Percentiles rank a stretch among this genome's conserved stretches.
Evolutionary conservation across 2,329 filamentous ascomycete species (phyloP).

Genomic region (Ambrosiella xylebori): DNA sequence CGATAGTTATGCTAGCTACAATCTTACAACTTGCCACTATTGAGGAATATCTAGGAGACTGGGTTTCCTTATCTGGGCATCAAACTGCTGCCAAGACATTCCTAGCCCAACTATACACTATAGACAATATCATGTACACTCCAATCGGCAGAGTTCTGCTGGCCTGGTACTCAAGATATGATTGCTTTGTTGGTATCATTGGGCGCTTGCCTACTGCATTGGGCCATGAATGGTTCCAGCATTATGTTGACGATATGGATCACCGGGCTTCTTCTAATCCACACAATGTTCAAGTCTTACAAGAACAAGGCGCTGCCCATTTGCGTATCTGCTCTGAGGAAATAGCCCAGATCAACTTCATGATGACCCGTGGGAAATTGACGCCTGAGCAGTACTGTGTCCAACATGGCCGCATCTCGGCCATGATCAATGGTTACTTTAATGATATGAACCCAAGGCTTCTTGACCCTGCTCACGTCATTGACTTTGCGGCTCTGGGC

Average conservation of each 20-base stretch:
- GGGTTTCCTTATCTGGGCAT: constrained; percentile 83
- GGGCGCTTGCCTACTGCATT: constrained; percentile 60
- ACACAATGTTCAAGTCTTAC: constrained; percentile 36
- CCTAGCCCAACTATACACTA: constrained; percentile 59
- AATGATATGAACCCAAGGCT: constrained; percentile 35
- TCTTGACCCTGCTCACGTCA: constrained; percentile 38
- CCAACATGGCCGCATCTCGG: constrained; percentile 40
- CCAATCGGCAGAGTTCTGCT: constrained; percentile 56
- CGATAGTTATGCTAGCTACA: constrained; percentile 60
- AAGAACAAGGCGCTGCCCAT: constrained; percentile 48
- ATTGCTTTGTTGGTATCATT: constrained; percentile 69
- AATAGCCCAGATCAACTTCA: constrained; percentile 61
- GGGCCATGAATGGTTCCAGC: constrained; percentile 60
- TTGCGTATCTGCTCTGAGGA: constrained; percentile 62
- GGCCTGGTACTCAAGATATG: constrained; percentile 82
- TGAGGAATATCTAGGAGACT: constrained; percentile 93
- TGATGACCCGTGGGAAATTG: constrained; percentile 46
- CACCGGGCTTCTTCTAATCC: neutral
- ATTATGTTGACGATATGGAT: constrained; percentile 30
- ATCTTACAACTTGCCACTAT: constrained; percentile 86
- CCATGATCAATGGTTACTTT: constrained; percentile 36
- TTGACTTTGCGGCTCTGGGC: constrained; percentile 38
- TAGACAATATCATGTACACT: constrained; percentile 54
- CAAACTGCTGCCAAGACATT: constrained; percentile 79
- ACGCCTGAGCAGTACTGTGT: constrained; percentile 43